These are phyloP conservation scores for Saccharomycopsis guyanensis DNA, from an alignment of 805 yeast species.

Conservation along the genomic window DNA sequence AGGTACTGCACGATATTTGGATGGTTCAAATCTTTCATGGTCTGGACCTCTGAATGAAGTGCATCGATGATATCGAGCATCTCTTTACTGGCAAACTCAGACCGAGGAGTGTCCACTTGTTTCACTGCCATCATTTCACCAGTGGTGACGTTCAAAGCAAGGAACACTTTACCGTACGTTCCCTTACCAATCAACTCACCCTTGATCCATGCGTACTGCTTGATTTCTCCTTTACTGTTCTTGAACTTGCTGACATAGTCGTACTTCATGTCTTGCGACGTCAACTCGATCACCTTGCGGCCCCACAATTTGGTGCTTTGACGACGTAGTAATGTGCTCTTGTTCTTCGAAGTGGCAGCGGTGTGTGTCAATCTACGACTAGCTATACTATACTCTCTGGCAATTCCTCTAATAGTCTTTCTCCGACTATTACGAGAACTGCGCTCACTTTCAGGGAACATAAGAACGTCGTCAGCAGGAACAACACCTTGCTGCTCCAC, in stretches of 20 bases:
- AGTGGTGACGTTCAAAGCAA: slow-evolving; percentile 89
- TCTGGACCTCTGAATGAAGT: slow-evolving; percentile 81
- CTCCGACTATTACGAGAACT: slow-evolving; percentile 44
- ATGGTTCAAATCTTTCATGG: slow-evolving; percentile 90
- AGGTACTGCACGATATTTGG: slow-evolving; percentile 90
- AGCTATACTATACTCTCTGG: slow-evolving; percentile 76
- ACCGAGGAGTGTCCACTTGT: slow-evolving; percentile 68
- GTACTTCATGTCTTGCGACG: slow-evolving; percentile 55
- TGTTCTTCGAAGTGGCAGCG: slow-evolving; percentile 18
- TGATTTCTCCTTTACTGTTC: slow-evolving; percentile 58
- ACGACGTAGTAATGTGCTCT: slow-evolving; percentile 45
- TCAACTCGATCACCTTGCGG: slow-evolving; percentile 82
- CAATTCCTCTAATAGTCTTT: slow-evolving; percentile 90
- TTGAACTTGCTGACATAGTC: slow-evolving; percentile 61
- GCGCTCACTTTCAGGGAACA: slow-evolving; percentile 23
- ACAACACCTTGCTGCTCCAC: neutral
- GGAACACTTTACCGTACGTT: slow-evolving; percentile 87
- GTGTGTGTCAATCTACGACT: slow-evolving; percentile 33
- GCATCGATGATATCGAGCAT: slow-evolving; percentile 68
- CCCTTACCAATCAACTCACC: slow-evolving; percentile 97
- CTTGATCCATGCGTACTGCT: slow-evolving; percentile 94
- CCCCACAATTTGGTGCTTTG: slow-evolving; percentile 98
- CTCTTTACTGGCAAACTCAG: slow-evolving; percentile 35
- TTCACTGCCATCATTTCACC: slow-evolving; percentile 99
- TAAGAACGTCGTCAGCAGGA: slow-evolving; percentile 25